phyloP scores from a whole-genome alignment of 352 stramenopile genomes.

The Phytophthora niederhauseri region DNA sequence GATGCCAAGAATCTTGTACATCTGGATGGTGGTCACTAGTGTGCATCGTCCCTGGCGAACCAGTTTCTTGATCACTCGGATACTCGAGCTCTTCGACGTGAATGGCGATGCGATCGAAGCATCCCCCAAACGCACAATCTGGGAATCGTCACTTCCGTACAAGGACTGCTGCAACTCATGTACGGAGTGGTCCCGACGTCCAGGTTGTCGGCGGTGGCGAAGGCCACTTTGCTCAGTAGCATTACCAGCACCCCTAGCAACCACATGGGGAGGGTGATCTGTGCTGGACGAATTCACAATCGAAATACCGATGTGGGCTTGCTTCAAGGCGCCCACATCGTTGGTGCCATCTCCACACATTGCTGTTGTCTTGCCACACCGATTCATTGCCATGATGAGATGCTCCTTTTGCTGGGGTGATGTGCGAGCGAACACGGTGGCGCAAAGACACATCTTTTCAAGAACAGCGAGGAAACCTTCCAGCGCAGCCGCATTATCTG shows the following conservation, averaged over 20 bases:
- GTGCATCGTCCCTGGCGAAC: constrained; percentile 98
- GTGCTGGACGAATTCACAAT: constrained; percentile 81
- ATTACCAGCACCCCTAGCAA: constrained; percentile 54
- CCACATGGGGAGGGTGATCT: constrained; percentile 51
- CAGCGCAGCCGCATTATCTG: constrained; percentile 37
- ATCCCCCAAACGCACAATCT: constrained; percentile 98
- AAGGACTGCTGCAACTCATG: constrained; percentile 74
- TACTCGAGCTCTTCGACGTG: constrained; percentile 94
- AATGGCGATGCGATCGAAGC: constrained; percentile 99
- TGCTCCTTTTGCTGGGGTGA: constrained; percentile 97
- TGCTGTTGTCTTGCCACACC: constrained; percentile 90
- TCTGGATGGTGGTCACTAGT: constrained; percentile 98
- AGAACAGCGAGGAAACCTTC: constrained; percentile 73
- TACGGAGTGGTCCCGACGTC: constrained; percentile 49
- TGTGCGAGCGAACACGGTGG: constrained; percentile 96
- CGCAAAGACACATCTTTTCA: constrained; percentile 73
- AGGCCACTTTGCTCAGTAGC: constrained; percentile 42
- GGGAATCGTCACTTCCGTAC: constrained; percentile 84
- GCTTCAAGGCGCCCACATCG: constrained; percentile 97
- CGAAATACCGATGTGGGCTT: constrained; percentile 89
- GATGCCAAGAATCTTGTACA: constrained; percentile 99
- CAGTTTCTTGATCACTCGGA: constrained; percentile 94
- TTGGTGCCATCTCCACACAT: constrained; percentile 99
- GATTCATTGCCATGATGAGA: constrained; percentile 95
- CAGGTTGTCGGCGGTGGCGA: constrained; percentile 68